Base-by-base conservation (phyloP, 1,284 basidiomycete genomes). In the Crucibulum parvulum region DNA sequence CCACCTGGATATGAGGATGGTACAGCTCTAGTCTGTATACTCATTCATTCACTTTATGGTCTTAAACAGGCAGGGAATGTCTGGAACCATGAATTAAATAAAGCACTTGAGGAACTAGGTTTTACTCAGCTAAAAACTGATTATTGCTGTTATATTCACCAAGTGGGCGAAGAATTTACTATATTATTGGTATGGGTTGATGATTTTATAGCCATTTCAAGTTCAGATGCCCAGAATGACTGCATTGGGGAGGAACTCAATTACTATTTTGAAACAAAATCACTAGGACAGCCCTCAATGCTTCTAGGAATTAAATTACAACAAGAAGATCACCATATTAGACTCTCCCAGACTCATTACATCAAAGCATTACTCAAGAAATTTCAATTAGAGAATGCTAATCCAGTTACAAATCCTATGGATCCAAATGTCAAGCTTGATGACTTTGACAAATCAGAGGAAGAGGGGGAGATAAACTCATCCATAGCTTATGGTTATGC, bases 61-160 rank as follows among this genome's bases (percentile, higher is more conserved):
- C 59, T 76, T 9, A 75, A 75, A 48, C 73, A 77, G 53, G 62
- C 73, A 2, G 68, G 70, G 15, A 63, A 62, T 18, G 55, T 58
- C 2, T 75, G 72, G 72, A 74, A 75, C 52, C 48, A 55, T 2
- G 62, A 66, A 54, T 57, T 75, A n/a, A 53, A 71, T 54, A n/a
- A 45, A 11, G 46, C 56, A 15, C 47, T 66, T 9, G 43, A 50
- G 9, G 45, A 46, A 1, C 13, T 66, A 13, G 61, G 59, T 11
- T 66, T 61, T 55, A 60, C 8, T 11, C 53, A 50, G 50, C 55
- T 62, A 4, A 37, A 47, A 10, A 51, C 45, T 8, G 47, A 53
- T 36, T 41, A 59, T 39, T 66, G 60, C 60, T 59, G 54, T 38
- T 66, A 62, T 47, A 57, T 62, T 35, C 58, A 53, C 15, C 15